Base-by-base conservation (phyloP, 2,329 filamentous ascomycete species). In the Epichloe sibirici region DNA sequence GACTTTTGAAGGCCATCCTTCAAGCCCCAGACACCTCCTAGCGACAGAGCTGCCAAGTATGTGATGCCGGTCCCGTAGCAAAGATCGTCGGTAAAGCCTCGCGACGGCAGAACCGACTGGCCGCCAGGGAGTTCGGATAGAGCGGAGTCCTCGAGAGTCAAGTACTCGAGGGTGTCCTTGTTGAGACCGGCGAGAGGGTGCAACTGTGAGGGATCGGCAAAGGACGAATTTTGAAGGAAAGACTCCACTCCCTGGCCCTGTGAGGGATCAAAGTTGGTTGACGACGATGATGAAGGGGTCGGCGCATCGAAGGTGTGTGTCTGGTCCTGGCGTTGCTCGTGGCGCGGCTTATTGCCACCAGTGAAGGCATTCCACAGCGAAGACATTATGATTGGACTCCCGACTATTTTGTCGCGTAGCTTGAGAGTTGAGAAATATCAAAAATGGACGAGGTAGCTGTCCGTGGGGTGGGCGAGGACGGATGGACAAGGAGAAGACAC, bases 1-100 rank as follows among this genome's bases (percentile, higher is more conserved):
- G 84, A 86, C 69, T 86, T 84, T 64, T 84, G 82, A 62, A 97
- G 72, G 11, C 93, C 93, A 71, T 98, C 93, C 58, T 87, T 85
- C 60, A 98, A 70, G 56, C 93, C 93, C 91, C 91, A 97, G 53
- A 82, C 84, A 59, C 93, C 93, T 69, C 93, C 93, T 59, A 94
- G 67, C 42, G 85, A 79, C 62, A 98, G 75, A 6, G 87, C 93
- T n/a, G 87, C 75, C 55, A 98, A 76, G 67, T 98, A 98, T 65
- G 90, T 95, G 57, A 91, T 84, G 62, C 93, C 93, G 23, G 93
- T 94, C 65, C 94, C 93, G 69, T 98, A 98, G 73, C 93, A 97
- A 55, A 98, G 81, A 69, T 98, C 93, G 67, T 98, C 93, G 56
- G 90, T 95, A 83, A 95, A 98, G 67, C 93, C 93, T 68, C 93